Percentiles rank a stretch among this genome's conserved stretches.
These are phyloP conservation scores for Xylogone sp. DNA, from an alignment of 2,329 filamentous ascomycete species.

Conservation along the genomic window DNA sequence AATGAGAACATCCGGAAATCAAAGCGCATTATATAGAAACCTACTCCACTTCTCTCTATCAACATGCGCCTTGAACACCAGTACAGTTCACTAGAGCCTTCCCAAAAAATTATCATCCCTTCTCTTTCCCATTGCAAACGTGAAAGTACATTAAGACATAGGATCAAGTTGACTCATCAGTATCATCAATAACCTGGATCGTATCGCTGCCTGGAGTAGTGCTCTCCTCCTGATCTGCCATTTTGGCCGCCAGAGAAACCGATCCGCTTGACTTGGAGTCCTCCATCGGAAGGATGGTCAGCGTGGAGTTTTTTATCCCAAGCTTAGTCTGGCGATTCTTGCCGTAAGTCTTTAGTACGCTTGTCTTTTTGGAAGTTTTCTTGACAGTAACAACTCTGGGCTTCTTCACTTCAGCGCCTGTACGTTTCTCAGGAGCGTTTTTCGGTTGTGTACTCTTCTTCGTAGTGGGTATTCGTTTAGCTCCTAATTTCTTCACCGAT, in stretches of 20 bases:
- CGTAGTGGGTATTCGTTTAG: not conserved
- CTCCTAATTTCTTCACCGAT: not conserved
- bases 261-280: not conserved
- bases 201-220: not conserved
- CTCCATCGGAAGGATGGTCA: slow-evolving; percentile 9
- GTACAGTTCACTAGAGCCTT: not conserved
- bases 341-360: slow-evolving; percentile 21
- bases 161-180: not conserved
- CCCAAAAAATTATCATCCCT: not conserved
- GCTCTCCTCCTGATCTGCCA: not conserved
- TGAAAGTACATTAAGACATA: not conserved
- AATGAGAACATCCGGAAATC: not conserved
- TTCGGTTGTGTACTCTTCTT: not conserved
- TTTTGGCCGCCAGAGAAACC: no score
- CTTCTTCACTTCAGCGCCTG: slow-evolving; percentile 13
- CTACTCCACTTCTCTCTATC: not conserved
- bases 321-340: slow-evolving; percentile 15
- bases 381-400: slow-evolving; percentile 7
- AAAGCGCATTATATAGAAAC: not conserved
- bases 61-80: not conserved
- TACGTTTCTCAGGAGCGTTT: slow-evolving; percentile 12
- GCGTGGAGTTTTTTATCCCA: slow-evolving; percentile 18
- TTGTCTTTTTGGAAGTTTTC: slow-evolving; percentile 16
- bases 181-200: not conserved
- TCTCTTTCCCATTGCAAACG: not conserved